Evolutionary conservation across 2,329 filamentous ascomycete species (phyloP).

Genomic region (Nectriaceae sp.): DNA sequence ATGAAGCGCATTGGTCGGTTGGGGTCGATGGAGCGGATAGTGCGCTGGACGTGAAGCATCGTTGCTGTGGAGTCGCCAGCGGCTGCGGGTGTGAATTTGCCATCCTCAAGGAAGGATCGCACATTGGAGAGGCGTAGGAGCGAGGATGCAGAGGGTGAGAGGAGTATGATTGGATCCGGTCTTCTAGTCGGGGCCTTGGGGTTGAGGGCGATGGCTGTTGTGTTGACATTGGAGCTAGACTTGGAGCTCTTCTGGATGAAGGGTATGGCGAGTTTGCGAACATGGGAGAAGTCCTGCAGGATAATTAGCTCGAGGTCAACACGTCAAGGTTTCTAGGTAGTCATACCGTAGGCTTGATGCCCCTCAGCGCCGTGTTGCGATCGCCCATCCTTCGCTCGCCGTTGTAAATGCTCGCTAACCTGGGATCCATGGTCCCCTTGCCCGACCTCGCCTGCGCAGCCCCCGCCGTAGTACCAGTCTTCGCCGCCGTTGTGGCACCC

Average conservation of each 20-base stretch:
- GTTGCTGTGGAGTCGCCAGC: conserved; percentile 67
- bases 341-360: conserved; percentile 80
- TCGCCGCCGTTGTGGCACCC: conserved; percentile 39
- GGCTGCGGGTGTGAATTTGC: conserved; percentile 79
- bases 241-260: conserved; percentile 69
- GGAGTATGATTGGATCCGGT: conserved; percentile 87
- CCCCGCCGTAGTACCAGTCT: conserved; percentile 42
- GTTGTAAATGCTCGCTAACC: conserved; percentile 85
- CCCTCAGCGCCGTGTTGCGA: conserved; percentile 82
- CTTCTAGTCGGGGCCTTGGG: conserved; percentile 52
- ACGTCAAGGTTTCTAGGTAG: background rate
- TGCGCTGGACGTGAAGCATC: conserved; percentile 83
- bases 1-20: conserved; percentile 85
- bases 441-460: conserved; percentile 54
- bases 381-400: conserved; percentile 91
- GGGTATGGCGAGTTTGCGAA: conserved; percentile 79
- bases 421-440: conserved; percentile 73
- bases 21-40: conserved; percentile 70
- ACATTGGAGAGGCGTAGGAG: conserved; percentile 95
- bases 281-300: conserved; percentile 84
- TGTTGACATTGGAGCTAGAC: conserved; percentile 38
- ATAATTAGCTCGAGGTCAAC: conserved; percentile 7
- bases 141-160: conserved; percentile 93
- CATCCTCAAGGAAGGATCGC: conserved; percentile 87
- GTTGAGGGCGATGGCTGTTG: conserved; percentile 54